Evolutionary conservation across 371 early-diverging fungal genomes (phyloP), one percentile per base, ranked within the genome.

Genomic region (Fennellomyces sp.): DNA sequence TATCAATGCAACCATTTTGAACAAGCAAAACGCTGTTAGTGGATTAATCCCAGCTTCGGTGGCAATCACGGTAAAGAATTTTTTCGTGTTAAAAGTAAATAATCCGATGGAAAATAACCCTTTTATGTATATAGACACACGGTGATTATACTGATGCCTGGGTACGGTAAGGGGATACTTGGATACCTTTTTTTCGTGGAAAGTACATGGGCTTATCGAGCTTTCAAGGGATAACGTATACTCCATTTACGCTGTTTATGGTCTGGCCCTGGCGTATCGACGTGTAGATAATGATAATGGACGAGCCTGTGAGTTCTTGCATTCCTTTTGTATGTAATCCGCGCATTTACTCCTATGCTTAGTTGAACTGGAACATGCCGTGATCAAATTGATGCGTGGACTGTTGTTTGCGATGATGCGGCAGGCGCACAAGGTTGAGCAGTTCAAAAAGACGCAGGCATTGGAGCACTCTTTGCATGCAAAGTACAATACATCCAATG

Each of bases 31-130:
- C 65, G 85, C 94, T 6, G 88, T 84, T 26, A 92, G 92, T 29
- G 95, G 95, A n/a, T 73, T 92, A 76, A 91, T 95, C 47, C 95
- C 94, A 12, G 95, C 95, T 5, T 92, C 92, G 2, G 92, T 92
- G 5, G 94, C 95, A 29, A 87, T 95, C 31, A 94, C 93, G 0
- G 80, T 80, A 72, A 64, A 61, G 5, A 23, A 6, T 39, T 11
- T 11, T n/a, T 39, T 11, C 50, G 19, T 29, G 19, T 56, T 36
- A 10, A 50, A 49, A 28, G 50, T 8, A n/a, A n/a, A n/a, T n/a
- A n/a, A n/a, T n/a, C n/a, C n/a, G n/a, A n/a, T n/a, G n/a, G n/a
- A n/a, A n/a, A n/a, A n/a, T n/a, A n/a, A n/a, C n/a, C n/a, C n/a
- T n/a, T n/a, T n/a, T n/a, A n/a, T n/a, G n/a, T 1, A 15, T 45